A percentile compares a stretch with the other conserved stretches of the same genome.
phyloP scores from a whole-genome alignment of 2,329 filamentous ascomycete species.

The Podosphaera xanthii region DNA sequence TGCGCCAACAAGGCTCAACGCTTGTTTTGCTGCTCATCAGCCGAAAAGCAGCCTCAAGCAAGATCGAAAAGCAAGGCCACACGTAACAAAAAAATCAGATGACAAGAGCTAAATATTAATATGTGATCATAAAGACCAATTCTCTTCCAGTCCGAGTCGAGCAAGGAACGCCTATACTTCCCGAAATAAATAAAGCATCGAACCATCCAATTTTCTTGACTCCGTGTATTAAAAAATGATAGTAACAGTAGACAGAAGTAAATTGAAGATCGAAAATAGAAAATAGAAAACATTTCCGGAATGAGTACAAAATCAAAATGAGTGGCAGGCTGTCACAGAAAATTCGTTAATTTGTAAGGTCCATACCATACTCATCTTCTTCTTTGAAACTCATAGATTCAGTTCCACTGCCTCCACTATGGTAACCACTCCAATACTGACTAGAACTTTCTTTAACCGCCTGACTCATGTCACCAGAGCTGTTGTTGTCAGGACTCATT shows the following conservation, averaged over 20 bases:
- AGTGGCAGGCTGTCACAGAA: too few species aligned
- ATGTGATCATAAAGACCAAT: too few species aligned
- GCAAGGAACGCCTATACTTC: constrained; percentile 5
- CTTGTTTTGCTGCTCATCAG: too few species aligned
- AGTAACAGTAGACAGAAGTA: neutral
- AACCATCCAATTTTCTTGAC: constrained; percentile 15
- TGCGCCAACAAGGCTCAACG: too few species aligned
- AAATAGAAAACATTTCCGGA: neutral
- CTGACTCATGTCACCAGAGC: constrained; percentile 13
- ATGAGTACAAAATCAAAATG: too few species aligned
- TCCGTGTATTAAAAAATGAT: constrained; percentile 11
- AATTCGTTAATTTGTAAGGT: constrained; percentile 26
- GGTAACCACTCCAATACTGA: constrained; percentile 44
- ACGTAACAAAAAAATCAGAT: too few species aligned
- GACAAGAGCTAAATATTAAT: too few species aligned
- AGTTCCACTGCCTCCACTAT: constrained; percentile 48
- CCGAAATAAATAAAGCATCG: constrained; percentile 5
- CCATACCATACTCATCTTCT: constrained; percentile 84
- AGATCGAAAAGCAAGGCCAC: too few species aligned
- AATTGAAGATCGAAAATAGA: constrained; percentile 1
- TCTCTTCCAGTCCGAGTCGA: too few species aligned
- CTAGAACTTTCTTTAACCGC: constrained; percentile 15
- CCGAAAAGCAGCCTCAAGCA: too few species aligned
- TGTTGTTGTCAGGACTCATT: constrained; percentile 27
- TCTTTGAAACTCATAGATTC: constrained; percentile 61